A percentile compares a stretch with the other conserved stretches of the same genome.
These are phyloP conservation scores for Talaromyces adpressus DNA, from an alignment of 495 filamentous ascomycete genomes.

Conservation along the genomic window DNA sequence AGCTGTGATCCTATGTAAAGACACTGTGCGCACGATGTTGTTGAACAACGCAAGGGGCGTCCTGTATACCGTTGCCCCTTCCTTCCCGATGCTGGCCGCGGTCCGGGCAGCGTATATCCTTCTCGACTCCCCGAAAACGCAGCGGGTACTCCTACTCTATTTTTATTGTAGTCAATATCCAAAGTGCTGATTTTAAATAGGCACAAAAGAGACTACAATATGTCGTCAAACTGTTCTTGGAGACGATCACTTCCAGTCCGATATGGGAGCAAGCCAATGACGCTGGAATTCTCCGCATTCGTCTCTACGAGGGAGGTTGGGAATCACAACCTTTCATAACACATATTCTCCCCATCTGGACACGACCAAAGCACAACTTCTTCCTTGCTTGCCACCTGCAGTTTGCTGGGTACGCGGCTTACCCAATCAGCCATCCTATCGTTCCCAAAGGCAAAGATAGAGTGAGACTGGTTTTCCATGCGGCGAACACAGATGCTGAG, in stretches of 20 bases:
- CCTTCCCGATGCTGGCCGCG: slow-evolving; percentile 25
- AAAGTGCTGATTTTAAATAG: slow-evolving; percentile 9
- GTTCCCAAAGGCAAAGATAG: slow-evolving; percentile 22
- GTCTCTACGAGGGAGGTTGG: too few relatives aligned
- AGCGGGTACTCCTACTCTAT: not conserved
- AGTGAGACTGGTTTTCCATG: slow-evolving; percentile 23
- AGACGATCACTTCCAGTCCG: slow-evolving; percentile 13
- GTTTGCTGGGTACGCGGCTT: slow-evolving; percentile 12
- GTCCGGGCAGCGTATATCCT: slow-evolving; percentile 25
- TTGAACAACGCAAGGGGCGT: slow-evolving; percentile 25
- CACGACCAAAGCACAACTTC: slow-evolving; percentile 10
- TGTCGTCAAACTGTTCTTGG: slow-evolving; percentile 16
- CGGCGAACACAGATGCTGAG: slow-evolving; percentile 19
- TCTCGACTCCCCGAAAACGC: slow-evolving; percentile 18
- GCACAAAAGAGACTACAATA: slow-evolving; percentile 16
- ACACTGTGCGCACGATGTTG: slow-evolving; percentile 13
- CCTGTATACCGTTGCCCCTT: slow-evolving; percentile 24
- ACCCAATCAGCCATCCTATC: slow-evolving; percentile 19
- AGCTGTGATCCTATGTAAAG: slow-evolving; percentile 15
- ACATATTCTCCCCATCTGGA: slow-evolving; percentile 23
- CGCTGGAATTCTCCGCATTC: slow-evolving; percentile 12
- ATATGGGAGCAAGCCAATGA: slow-evolving; percentile 17
- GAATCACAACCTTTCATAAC: too few relatives aligned
- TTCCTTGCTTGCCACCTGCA: slow-evolving; percentile 20
- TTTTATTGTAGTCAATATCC: not conserved